Evolutionary conservation across 805 yeast genomes (phyloP), one percentile per base, ranked within the genome.

Genomic region (Spathaspora hagerdaliae): DNA sequence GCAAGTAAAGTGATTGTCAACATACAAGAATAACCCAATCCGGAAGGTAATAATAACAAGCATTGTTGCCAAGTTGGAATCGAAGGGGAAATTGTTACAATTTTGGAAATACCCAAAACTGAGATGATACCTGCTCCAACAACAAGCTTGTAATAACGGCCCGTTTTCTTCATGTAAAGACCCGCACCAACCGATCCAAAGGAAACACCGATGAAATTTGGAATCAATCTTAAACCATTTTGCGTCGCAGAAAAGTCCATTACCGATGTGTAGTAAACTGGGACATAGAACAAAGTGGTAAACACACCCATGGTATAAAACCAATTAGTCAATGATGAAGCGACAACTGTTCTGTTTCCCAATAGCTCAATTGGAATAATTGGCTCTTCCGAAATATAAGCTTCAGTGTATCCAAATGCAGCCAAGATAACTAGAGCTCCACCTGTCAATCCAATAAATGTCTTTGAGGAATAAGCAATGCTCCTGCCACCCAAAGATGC

Each of bases 1-100:
- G 95, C 85, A 32, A 87, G 64, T 40, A 88, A 67, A 0, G 91
- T 81, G 2, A 86, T 79, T 0, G 96, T 87, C 49, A 87, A 71
- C 60, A 81, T 73, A 3, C 79, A 67, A 1, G 95, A 79, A 52
- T 83, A 81, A 0, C 86, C 87, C 33, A 79, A 67, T 7, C 94
- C 89, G 6, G 81, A 78, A 8, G 81, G 64, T 14, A 79, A 53
- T 47, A 81, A 58, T 35, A 78, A 60, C 1, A 55, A 41, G 44
- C 51, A 51, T 42, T 61, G 67, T 26, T 49, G 31, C 41, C 53
- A 45, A 9, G 36, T 29, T 10, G 63, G 53, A 27, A 59, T 52
- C 5, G 42, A 31, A 7, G 59, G 59, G 14, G 53, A 54, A 19
- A 63, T 48, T 7, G 36, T 48, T 43, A 57, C 74, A 41, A 71